Percentiles rank a stretch among this genome's conserved stretches.
Evolutionary conservation across 2,329 filamentous ascomycete genomes (phyloP).

Genomic region (Clarireedia homoeocarpa): DNA sequence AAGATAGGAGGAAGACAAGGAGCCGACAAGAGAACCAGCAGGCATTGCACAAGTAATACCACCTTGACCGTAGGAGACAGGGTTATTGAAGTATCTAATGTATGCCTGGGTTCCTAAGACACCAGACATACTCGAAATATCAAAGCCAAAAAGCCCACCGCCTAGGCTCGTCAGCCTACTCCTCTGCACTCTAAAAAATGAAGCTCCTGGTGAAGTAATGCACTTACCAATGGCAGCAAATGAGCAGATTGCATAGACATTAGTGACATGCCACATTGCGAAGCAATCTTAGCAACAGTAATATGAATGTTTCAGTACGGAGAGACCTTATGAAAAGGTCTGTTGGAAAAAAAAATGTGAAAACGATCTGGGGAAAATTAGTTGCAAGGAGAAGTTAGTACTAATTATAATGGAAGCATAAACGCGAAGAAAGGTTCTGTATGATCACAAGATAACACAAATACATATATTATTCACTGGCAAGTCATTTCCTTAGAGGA

Average conservation of each 20-base stretch:
- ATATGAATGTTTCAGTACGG: not conserved
- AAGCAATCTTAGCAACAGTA: not conserved
- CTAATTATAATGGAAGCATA: not conserved
- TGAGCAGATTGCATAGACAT: conserved; percentile 52
- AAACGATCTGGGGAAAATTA: not conserved
- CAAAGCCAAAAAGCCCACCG: conserved; percentile 69
- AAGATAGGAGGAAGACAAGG: conserved; percentile 46
- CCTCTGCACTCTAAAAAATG: not conserved
- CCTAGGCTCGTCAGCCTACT: conserved; percentile 27
- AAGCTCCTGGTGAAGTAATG: not conserved
- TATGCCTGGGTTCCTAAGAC: conserved; percentile 61
- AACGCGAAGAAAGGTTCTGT: not conserved
- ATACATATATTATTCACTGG: too few relatives aligned
- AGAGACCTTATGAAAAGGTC: not conserved
- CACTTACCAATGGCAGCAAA: conserved; percentile 53
- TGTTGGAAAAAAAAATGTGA: not conserved
- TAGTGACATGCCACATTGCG: conserved; percentile 32
- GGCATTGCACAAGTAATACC: conserved; percentile 69
- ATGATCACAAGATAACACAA: not conserved
- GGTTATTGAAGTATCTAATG: conserved; percentile 63
- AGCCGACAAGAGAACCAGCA: conserved; percentile 60
- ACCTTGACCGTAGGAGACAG: conserved; percentile 50
- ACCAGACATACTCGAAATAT: conserved; percentile 67
- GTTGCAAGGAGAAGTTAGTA: not conserved
- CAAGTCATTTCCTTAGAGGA: too few relatives aligned